phyloP scores from a whole-genome alignment of 1,284 basidiomycete genomes.

The Boletellus dicymbophilus region DNA sequence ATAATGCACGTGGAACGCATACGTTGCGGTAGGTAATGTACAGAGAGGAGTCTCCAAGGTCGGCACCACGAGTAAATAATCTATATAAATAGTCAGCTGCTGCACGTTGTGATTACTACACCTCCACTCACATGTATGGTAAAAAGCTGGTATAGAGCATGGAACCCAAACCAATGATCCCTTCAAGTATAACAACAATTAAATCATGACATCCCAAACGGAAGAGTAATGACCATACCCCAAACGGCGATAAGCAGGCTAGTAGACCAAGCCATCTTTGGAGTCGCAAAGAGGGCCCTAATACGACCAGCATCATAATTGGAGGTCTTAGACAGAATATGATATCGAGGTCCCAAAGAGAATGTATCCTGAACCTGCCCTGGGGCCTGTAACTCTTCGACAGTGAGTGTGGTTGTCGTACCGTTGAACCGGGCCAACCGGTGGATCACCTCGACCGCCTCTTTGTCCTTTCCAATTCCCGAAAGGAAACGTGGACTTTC shows the following conservation, averaged over 20 bases:
- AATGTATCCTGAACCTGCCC: neutral
- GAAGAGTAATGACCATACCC: constrained; percentile 37
- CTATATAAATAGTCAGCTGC: constrained; percentile 24
- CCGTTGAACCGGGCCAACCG: constrained; percentile 65
- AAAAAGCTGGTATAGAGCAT: constrained; percentile 63
- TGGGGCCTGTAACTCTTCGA: constrained; percentile 40
- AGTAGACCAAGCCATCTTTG: constrained; percentile 59
- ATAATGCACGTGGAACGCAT: constrained; percentile 5
- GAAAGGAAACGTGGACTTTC: constrained; percentile 70
- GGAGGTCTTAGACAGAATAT: constrained; percentile 39
- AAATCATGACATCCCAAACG: neutral
- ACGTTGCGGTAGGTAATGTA: constrained; percentile 56
- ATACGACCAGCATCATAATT: constrained; percentile 44
- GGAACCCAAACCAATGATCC: constrained; percentile 60
- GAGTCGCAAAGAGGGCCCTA: constrained; percentile 54
- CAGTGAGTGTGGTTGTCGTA: constrained; percentile 36
- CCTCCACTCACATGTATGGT: constrained; percentile 44
- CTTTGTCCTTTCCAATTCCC: constrained; percentile 58
- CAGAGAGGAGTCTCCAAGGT: constrained; percentile 48
- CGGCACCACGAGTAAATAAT: constrained; percentile 46
- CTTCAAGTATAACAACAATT: constrained; percentile 29
- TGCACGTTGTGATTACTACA: neutral
- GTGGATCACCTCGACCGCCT: constrained; percentile 61
- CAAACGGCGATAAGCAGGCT: constrained; percentile 53
- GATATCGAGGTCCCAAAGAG: constrained; percentile 5